phyloP scores from a whole-genome alignment of 2,329 filamentous ascomycete species.

The Beauveria caledonica region DNA sequence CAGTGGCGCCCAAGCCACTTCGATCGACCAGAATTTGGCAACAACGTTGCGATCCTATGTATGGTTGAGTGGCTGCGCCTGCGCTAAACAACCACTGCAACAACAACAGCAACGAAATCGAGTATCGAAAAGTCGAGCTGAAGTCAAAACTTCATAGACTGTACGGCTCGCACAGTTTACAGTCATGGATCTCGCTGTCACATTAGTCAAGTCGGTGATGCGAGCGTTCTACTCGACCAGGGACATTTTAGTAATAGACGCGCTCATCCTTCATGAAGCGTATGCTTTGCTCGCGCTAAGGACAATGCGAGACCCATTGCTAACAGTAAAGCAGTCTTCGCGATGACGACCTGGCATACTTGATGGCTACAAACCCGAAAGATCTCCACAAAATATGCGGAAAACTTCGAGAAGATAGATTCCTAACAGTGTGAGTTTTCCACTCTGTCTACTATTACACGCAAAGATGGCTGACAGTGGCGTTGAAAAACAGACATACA shows the following conservation, averaged over 20 bases:
- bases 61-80: neutral
- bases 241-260: conserved; percentile 78
- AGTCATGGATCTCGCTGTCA: conserved; percentile 51
- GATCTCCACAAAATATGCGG: conserved; percentile 85
- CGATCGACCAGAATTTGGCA: neutral
- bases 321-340: conserved; percentile 54
- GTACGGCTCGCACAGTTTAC: neutral
- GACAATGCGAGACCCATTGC: neutral
- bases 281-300: conserved; percentile 64
- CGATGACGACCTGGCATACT: conserved; percentile 77
- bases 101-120: neutral
- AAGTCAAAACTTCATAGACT: neutral
- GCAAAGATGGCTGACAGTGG: conserved; percentile 19
- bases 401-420: conserved; percentile 74
- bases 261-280: conserved; percentile 73
- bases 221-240: conserved; percentile 82
- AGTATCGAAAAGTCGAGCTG: neutral
- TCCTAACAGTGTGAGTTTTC: conserved; percentile 63
- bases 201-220: conserved; percentile 76
- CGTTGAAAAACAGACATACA: conserved; percentile 39
- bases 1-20: neutral
- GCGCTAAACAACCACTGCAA: neutral
- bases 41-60: neutral
- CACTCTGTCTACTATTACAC: neutral
- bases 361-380: conserved; percentile 86